Percentiles rank a stretch among this genome's conserved stretches.
Evolutionary conservation across 179 eudicot species (phyloP).

Genomic region (Spergularia azorica): DNA sequence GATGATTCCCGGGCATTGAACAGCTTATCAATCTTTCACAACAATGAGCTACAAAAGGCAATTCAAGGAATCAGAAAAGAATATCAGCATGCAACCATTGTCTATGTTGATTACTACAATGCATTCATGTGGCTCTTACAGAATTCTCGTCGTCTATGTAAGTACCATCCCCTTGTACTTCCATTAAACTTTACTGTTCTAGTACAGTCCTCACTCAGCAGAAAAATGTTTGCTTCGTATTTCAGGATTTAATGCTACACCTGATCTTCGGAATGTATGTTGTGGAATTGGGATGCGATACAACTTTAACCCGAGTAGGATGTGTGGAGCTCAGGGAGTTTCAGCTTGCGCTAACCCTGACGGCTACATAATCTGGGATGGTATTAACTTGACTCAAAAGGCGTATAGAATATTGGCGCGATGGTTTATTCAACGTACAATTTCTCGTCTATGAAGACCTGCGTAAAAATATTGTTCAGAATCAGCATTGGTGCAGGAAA

Average conservation of each 20-base stretch:
- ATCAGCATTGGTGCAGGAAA: background rate
- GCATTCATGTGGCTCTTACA: slow-evolving; percentile 22
- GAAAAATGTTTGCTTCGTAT: background rate
- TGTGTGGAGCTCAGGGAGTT: slow-evolving; percentile 33
- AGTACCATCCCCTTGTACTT: background rate
- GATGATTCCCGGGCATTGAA: slow-evolving; percentile 24
- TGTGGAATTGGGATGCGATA: slow-evolving; percentile 25
- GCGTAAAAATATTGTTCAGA: background rate
- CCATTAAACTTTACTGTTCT: background rate
- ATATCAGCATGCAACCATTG: slow-evolving; percentile 24
- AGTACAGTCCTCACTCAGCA: background rate
- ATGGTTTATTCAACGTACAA: slow-evolving; percentile 13
- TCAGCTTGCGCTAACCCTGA: slow-evolving; percentile 30
- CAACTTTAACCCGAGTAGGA: slow-evolving; percentile 19
- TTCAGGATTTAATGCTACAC: slow-evolving; percentile 31
- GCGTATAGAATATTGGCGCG: slow-evolving; percentile 31
- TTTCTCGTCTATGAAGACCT: background rate
- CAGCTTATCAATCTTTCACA: slow-evolving; percentile 34
- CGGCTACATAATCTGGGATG: slow-evolving; percentile 31
- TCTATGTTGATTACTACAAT: slow-evolving; percentile 38
- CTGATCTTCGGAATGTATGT: slow-evolving; percentile 14
- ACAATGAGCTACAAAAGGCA: slow-evolving; percentile 25
- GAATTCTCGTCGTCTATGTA: slow-evolving; percentile 23
- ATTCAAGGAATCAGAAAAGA: slow-evolving; percentile 23
- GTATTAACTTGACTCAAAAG: slow-evolving; percentile 28